phyloP scores from a whole-genome alignment of 2,329 filamentous ascomycete genomes.

The Neonectria magnoliae region DNA sequence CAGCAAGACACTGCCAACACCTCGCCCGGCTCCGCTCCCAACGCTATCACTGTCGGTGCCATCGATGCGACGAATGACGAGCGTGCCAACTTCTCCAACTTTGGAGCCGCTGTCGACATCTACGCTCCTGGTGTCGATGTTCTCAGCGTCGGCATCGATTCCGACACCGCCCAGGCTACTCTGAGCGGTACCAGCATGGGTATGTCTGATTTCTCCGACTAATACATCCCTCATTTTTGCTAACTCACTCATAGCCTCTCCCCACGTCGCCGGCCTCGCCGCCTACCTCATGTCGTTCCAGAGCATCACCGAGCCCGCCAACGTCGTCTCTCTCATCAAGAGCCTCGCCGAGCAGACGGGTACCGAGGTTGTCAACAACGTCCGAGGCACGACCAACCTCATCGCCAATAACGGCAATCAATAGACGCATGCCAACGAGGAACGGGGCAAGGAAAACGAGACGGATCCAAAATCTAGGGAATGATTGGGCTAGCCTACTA shows the following conservation, averaged over 20 bases:
- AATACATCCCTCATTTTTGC: slow-evolving; percentile 11
- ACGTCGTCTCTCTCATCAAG: slow-evolving; percentile 61
- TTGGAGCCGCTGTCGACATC: slow-evolving; percentile 62
- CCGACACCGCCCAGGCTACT: slow-evolving; percentile 54
- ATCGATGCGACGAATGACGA: slow-evolving; percentile 61
- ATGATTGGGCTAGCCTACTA: slow-evolving; percentile 31
- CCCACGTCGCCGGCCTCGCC: slow-evolving; percentile 73
- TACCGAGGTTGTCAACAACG: slow-evolving; percentile 55
- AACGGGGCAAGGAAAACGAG: neutral
- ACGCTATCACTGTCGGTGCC: slow-evolving; percentile 69
- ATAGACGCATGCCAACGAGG: slow-evolving; percentile 29
- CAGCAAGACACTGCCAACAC: slow-evolving; percentile 59
- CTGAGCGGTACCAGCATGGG: slow-evolving; percentile 69
- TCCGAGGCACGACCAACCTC: slow-evolving; percentile 56
- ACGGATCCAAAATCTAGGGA: slow-evolving; percentile 2
- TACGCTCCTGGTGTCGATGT: slow-evolving; percentile 67
- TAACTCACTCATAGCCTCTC: slow-evolving; percentile 57
- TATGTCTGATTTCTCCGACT: slow-evolving; percentile 32
- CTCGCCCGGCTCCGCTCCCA: slow-evolving; percentile 65
- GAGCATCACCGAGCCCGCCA: slow-evolving; percentile 51
- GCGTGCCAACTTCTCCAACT: slow-evolving; percentile 68
- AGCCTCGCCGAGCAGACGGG: slow-evolving; percentile 60
- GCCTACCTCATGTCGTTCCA: slow-evolving; percentile 73
- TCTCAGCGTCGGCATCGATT: slow-evolving; percentile 62
- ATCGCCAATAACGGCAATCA: slow-evolving; percentile 67